These are phyloP conservation scores for Suillus paluster DNA, from an alignment of 768 basidiomycete genomes.

Conservation along the genomic window DNA sequence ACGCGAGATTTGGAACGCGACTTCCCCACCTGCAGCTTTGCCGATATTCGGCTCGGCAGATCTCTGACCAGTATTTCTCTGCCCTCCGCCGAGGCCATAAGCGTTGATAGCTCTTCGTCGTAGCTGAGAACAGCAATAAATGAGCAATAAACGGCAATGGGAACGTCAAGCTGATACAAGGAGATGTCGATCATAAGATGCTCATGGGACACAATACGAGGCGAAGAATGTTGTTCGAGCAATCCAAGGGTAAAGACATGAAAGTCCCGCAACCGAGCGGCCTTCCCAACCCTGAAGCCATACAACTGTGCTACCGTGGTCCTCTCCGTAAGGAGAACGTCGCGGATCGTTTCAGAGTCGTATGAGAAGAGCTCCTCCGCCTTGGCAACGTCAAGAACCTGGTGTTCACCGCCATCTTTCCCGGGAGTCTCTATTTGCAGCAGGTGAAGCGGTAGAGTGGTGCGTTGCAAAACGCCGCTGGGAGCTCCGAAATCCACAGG, in stretches of 20 bases:
- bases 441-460: slow-evolving; percentile 46
- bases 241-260: slow-evolving; percentile 58
- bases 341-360: slow-evolving; percentile 58
- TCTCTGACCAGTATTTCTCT: slow-evolving; percentile 53
- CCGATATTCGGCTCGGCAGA: slow-evolving; percentile 54
- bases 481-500: slow-evolving; percentile 59
- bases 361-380: slow-evolving; percentile 57
- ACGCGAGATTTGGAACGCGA: slow-evolving; percentile 63
- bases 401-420: slow-evolving; percentile 46
- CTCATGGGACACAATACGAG: slow-evolving; percentile 53
- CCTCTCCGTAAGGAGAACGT: slow-evolving; percentile 69
- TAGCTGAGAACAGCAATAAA: slow-evolving; percentile 61
- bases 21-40: slow-evolving; percentile 59
- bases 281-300: slow-evolving; percentile 74
- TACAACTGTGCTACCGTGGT: slow-evolving; percentile 74
- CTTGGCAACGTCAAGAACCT: slow-evolving; percentile 48
- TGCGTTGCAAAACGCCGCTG: slow-evolving; percentile 31
- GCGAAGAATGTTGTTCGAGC: slow-evolving; percentile 46
- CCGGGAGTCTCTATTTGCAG: slow-evolving; percentile 51
- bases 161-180: slow-evolving; percentile 66
- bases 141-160: slow-evolving; percentile 67
- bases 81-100: slow-evolving; percentile 54
- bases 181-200: slow-evolving; percentile 62
- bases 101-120: slow-evolving; percentile 58
- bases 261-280: slow-evolving; percentile 63